Evolutionary conservation across 805 yeast species (phyloP).

Genomic region (Metschnikowia similis): DNA sequence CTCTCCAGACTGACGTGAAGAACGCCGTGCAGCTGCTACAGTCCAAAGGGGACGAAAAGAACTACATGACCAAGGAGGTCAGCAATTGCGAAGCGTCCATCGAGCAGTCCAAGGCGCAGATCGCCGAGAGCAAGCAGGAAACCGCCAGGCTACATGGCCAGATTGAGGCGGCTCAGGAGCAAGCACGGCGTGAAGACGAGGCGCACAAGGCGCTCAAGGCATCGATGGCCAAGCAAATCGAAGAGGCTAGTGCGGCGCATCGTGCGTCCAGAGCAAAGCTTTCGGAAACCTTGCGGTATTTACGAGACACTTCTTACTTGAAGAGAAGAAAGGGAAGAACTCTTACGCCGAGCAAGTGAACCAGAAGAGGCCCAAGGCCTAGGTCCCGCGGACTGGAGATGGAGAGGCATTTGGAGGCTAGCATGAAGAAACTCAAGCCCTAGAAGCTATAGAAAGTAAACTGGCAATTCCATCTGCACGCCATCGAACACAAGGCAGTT

Average conservation of each 20-base stretch:
- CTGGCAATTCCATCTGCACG: conserved; percentile 66
- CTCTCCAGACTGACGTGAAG: conserved; percentile 43
- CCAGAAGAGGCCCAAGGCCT: not conserved
- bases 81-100: conserved; percentile 49
- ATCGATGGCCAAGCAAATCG: conserved; percentile 16
- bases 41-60: conserved; percentile 53
- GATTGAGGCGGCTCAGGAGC: conserved; percentile 18
- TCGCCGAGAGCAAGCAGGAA: conserved; percentile 21
- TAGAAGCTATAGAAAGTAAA: conserved; percentile 36
- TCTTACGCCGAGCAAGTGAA: conserved; percentile 21
- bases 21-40: conserved; percentile 41
- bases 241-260: conserved; percentile 21
- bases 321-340: conserved; percentile 41
- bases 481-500: conserved; percentile 80
- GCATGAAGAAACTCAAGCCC: too few relatives aligned
- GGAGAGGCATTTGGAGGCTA: too few relatives aligned
- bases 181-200: conserved; percentile 19
- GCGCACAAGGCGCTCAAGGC: conserved; percentile 21
- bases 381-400: too few relatives aligned
- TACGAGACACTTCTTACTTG: conserved; percentile 38
- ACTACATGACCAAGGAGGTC: conserved; percentile 60
- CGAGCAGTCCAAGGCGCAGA: conserved; percentile 36
- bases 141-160: conserved; percentile 17
- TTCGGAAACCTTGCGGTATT: conserved; percentile 30
- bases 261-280: conserved; percentile 25